phyloP scores from a whole-genome alignment of 768 basidiomycete genomes.

The Termitomyces sp. region DNA sequence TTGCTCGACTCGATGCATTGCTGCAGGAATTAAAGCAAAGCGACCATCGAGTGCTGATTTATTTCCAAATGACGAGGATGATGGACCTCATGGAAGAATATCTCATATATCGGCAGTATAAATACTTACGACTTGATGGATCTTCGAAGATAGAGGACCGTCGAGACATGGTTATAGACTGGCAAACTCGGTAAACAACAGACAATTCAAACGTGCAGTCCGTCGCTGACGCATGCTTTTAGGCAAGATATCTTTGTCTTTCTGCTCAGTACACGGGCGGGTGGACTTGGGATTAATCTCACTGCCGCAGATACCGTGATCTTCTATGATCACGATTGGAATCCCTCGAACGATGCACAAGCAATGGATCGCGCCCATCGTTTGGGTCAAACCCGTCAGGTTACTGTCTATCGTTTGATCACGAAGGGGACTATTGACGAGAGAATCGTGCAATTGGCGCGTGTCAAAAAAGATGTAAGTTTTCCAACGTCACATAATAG shows the following conservation, averaged over 20 bases:
- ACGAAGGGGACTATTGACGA: constrained; percentile 95
- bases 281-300: constrained; percentile 93
- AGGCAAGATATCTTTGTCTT: constrained; percentile 89
- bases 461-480: constrained; percentile 91
- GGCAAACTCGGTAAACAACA: constrained; percentile 83
- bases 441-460: constrained; percentile 91
- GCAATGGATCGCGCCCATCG: constrained; percentile 99
- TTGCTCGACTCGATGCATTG: constrained; percentile 84
- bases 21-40: constrained; percentile 88
- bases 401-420: constrained; percentile 93
- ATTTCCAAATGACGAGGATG: constrained; percentile 99
- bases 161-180: constrained; percentile 98
- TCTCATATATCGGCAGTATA: constrained; percentile 93
- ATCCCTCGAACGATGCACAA: constrained; percentile 95
- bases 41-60: constrained; percentile 91
- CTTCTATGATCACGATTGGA: constrained; percentile 96
- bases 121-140: constrained; percentile 89
- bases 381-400: constrained; percentile 93
- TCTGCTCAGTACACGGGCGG: constrained; percentile 88
- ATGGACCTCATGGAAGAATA: constrained; percentile 99
- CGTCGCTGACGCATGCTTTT: background rate
- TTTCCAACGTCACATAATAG: constrained; percentile 16
- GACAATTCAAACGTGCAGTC: background rate
- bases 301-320: constrained; percentile 95
- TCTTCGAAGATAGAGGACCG: constrained; percentile 93